These are phyloP conservation scores for Hemerocallis citrina DNA, from an alignment of 106 monocot species.

Conservation along the genomic window DNA sequence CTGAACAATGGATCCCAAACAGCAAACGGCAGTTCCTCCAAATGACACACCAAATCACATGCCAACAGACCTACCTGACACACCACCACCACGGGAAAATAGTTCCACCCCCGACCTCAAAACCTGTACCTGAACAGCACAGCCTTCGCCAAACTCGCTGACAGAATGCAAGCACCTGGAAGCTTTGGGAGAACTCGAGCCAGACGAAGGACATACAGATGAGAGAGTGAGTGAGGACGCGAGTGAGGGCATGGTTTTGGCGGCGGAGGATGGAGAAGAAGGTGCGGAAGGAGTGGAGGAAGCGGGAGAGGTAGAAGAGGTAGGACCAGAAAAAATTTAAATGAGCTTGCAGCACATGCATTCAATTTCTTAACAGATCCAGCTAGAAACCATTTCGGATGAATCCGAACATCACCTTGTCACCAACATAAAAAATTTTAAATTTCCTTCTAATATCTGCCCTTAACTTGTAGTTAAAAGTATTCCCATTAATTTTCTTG, in stretches of 20 bases:
- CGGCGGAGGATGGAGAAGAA: conserved; percentile 65
- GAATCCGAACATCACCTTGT: too few relatives aligned
- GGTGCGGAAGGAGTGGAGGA: conserved; percentile 63
- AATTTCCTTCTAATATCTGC: too few relatives aligned
- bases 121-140: conserved; percentile 80
- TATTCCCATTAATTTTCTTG: too few relatives aligned
- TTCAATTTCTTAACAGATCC: too few relatives aligned
- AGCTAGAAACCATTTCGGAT: too few relatives aligned
- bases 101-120: too few relatives aligned
- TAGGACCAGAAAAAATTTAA: conserved; percentile 99
- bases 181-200: conserved; percentile 98
- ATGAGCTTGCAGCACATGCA: too few relatives aligned
- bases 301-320: conserved; percentile 81
- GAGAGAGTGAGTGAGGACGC: conserved; percentile 43
- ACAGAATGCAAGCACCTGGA: conserved; percentile 82
- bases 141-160: conserved; percentile 57
- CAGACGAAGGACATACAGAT: conserved; percentile 87
- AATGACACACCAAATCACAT: conserved; percentile 59
- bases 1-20: too few relatives aligned
- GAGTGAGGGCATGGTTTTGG: conserved; percentile 15
- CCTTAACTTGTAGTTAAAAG: too few relatives aligned
- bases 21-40: too few relatives aligned
- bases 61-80: conserved; percentile 59
- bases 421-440: too few relatives aligned
- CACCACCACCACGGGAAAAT: conserved; percentile 34